A percentile compares a stretch with the other conserved stretches of the same genome.
phyloP scores from a whole-genome alignment of 2,329 filamentous ascomycete genomes.

The Fusarium duplospermum region DNA sequence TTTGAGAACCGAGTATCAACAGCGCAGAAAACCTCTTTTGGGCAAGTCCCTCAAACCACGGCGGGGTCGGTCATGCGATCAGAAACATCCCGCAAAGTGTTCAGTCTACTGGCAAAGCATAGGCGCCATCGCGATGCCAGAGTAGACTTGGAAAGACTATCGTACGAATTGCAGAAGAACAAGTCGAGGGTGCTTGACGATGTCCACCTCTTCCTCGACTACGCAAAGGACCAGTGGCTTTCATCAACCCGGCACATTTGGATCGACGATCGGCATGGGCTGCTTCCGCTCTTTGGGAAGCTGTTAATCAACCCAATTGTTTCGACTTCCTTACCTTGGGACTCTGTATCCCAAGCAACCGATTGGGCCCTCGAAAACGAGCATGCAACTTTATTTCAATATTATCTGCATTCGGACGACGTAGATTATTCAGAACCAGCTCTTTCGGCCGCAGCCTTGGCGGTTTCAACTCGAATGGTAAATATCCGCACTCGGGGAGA shows the following conservation, averaged over 20 bases:
- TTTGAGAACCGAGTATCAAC: neutral
- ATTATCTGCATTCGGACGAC: neutral
- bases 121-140: accelerated
- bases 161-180: neutral
- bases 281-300: neutral
- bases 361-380: neutral
- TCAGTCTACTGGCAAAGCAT: neutral
- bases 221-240: neutral
- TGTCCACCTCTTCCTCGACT: neutral
- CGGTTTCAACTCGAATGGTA: neutral
- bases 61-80: neutral
- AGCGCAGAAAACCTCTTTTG: neutral
- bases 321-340: neutral
- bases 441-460: accelerated
- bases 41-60: neutral
- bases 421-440: neutral
- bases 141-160: neutral
- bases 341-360: neutral
- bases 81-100: neutral
- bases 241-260: neutral
- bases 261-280: accelerated
- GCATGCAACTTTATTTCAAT: neutral
- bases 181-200: neutral
- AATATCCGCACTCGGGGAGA: too few species aligned
- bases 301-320: neutral